Conservation (phyloP, 176 grass and related monocot species). For the Cymbopogon citratus region DNA sequence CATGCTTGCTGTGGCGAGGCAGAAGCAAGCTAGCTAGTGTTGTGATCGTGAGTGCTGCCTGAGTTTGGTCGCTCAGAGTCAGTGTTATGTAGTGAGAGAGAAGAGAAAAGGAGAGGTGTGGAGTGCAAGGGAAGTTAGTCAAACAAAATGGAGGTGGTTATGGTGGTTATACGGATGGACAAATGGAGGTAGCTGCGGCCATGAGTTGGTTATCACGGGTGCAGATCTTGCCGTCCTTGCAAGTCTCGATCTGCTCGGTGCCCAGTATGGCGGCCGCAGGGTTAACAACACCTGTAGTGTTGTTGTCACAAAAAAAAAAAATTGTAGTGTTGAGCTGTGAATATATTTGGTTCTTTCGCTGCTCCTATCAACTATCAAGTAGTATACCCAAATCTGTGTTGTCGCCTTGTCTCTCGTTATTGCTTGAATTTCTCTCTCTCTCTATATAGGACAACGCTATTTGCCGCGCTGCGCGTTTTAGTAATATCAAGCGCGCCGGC, state of each 20-base stretch:
- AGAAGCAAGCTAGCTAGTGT: not conserved
- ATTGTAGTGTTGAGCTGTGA: no score
- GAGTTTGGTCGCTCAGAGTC: conserved; percentile 23
- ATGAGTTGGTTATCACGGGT: conserved; percentile 16
- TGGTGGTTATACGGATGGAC: conserved; percentile 46
- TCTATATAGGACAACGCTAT: no score
- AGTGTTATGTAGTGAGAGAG: conserved; percentile 25
- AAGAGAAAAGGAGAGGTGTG: conserved; percentile 33
- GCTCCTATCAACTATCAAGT: no score
- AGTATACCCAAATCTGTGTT: not conserved
- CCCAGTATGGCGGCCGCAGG: not conserved
- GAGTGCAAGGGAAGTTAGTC: conserved; percentile 70
- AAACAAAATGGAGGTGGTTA: conserved; percentile 70
- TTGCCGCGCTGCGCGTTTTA: no score
- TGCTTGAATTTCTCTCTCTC: not conserved
- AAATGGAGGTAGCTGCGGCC: conserved; percentile 6
- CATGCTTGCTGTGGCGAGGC: conserved; percentile 9
- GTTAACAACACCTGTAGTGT: not conserved
- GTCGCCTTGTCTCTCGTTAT: no score
- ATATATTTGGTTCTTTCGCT: no score
- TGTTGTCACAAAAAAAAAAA: no score
- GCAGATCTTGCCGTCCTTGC: conserved; percentile 8
- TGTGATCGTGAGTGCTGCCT: conserved; percentile 13
- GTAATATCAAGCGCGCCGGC: no score
- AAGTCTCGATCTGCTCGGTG: conserved; percentile 13